Evolutionary conservation across 1,284 basidiomycete species (phyloP).

Genomic region (Clitocybe nebularis): DNA sequence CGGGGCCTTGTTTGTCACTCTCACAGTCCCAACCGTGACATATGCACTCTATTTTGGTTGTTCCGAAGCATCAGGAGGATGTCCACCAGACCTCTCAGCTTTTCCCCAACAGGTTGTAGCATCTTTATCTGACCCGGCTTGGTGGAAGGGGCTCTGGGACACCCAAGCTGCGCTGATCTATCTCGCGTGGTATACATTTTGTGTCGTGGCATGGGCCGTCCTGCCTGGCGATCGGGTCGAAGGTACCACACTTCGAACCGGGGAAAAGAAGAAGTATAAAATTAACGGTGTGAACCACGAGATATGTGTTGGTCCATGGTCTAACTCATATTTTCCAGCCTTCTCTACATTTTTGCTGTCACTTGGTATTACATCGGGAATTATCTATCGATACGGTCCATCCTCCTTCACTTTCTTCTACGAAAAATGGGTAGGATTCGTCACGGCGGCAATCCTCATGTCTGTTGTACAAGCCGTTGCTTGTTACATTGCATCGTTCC

Average conservation of each 20-base stretch:
- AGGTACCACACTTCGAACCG: slow-evolving; percentile 78
- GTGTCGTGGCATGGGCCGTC: slow-evolving; percentile 77
- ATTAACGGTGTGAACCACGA: slow-evolving; percentile 74
- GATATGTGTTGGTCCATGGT: slow-evolving; percentile 1
- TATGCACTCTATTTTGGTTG: slow-evolving; percentile 87
- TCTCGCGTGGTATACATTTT: slow-evolving; percentile 88
- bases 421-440: slow-evolving; percentile 88
- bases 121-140: slow-evolving; percentile 47
- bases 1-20: slow-evolving; percentile 72
- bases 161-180: slow-evolving; percentile 75
- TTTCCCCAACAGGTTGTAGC: slow-evolving; percentile 40
- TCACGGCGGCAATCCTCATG: slow-evolving; percentile 84
- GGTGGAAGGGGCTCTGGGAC: slow-evolving; percentile 80
- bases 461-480: slow-evolving; percentile 70
- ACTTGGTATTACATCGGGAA: slow-evolving; percentile 65
- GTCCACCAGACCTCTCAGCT: slow-evolving; percentile 53
- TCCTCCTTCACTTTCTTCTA: slow-evolving; percentile 86
- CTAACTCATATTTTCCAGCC: slow-evolving; percentile 43
- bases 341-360: slow-evolving; percentile 84
- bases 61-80: slow-evolving; percentile 75
- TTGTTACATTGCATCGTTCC: slow-evolving; percentile 77
- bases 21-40: slow-evolving; percentile 69
- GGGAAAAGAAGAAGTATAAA: slow-evolving; percentile 81
- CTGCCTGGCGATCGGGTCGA: slow-evolving; percentile 87
- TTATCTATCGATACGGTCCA: slow-evolving; percentile 73